Evolutionary conservation across 495 filamentous ascomycete species (phyloP).

Genomic region (Rostrohypoxylon terebratum): DNA sequence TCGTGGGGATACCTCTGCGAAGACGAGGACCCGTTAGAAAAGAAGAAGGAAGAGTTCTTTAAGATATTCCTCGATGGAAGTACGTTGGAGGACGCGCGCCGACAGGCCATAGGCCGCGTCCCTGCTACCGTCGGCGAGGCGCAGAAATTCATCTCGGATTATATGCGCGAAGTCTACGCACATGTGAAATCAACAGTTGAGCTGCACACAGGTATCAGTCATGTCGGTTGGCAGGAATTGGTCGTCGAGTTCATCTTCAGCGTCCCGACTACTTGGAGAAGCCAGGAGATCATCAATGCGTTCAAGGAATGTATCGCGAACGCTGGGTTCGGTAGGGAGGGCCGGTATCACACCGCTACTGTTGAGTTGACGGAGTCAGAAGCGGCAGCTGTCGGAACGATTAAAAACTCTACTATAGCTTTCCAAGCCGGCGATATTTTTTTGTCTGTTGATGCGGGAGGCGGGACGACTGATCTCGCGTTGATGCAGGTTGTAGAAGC

Average conservation of each 20-base stretch:
- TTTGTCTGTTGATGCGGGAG: slow-evolving; percentile 54
- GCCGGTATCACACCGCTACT: slow-evolving; percentile 58
- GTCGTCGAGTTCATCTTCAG: slow-evolving; percentile 74
- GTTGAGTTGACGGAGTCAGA: slow-evolving; percentile 78
- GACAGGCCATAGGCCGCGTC: slow-evolving; percentile 50
- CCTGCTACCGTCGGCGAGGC: slow-evolving; percentile 57
- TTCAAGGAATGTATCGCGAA: slow-evolving; percentile 62
- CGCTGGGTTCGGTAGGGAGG: slow-evolving; percentile 64
- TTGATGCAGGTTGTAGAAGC: slow-evolving; percentile 52
- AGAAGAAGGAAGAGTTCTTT: slow-evolving; percentile 65
- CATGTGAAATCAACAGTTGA: slow-evolving; percentile 64
- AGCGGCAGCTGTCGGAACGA: slow-evolving; percentile 68
- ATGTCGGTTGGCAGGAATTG: slow-evolving; percentile 59
- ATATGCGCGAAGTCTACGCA: slow-evolving; percentile 64
- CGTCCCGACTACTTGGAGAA: slow-evolving; percentile 76
- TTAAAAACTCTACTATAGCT: slow-evolving; percentile 50
- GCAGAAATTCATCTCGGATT: slow-evolving; percentile 67
- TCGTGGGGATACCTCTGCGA: slow-evolving; percentile 71
- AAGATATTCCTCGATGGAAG: slow-evolving; percentile 68
- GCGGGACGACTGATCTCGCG: slow-evolving; percentile 55
- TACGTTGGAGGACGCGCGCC: slow-evolving; percentile 50
- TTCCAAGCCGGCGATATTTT: slow-evolving; percentile 51
- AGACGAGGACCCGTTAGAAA: slow-evolving; percentile 54
- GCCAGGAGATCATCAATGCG: slow-evolving; percentile 66
- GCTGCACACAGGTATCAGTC: slow-evolving; percentile 49